These are phyloP conservation scores for Schizophyllum amplum DNA, from an alignment of 1,284 basidiomycete species.

Conservation along the genomic window DNA sequence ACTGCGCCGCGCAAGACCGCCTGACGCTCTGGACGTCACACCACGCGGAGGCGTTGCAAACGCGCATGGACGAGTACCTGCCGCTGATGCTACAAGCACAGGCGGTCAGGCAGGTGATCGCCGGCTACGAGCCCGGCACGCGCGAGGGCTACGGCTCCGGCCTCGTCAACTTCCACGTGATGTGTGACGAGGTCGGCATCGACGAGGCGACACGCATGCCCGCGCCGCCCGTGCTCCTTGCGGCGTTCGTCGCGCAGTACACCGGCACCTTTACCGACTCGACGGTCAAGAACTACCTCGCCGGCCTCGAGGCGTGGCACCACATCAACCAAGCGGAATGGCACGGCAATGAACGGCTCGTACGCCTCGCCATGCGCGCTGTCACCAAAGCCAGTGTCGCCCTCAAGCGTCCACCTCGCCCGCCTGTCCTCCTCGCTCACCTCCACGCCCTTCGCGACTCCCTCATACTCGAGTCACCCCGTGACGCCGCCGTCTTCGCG, in stretches of 20 bases:
- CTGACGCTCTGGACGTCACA: slow-evolving; percentile 6
- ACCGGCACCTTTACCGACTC: neutral
- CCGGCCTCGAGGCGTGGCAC: slow-evolving; percentile 1
- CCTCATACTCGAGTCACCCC: neutral
- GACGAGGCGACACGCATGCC: slow-evolving; percentile 25
- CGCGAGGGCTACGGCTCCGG: slow-evolving; percentile 24
- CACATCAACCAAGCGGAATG: neutral
- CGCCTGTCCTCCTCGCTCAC: slow-evolving; percentile 1
- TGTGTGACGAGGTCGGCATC: slow-evolving; percentile 23
- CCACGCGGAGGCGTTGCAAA: neutral
- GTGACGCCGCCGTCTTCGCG: slow-evolving; percentile 2
- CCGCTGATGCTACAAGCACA: neutral
- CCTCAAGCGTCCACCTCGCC: slow-evolving; percentile 4
- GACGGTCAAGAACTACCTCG: slow-evolving; percentile 2
- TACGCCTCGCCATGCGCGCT: neutral
- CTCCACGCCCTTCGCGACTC: slow-evolving; percentile 1
- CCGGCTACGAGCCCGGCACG: slow-evolving; percentile 14
- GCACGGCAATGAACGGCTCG: slow-evolving; percentile 1
- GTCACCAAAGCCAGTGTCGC: slow-evolving; percentile 1
- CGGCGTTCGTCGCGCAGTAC: slow-evolving; percentile 17
- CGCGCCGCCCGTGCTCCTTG: slow-evolving; percentile 18
- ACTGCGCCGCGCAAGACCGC: slow-evolving; percentile 5
- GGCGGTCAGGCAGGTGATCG: neutral
- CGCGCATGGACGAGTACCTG: neutral
- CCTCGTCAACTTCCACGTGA: slow-evolving; percentile 25